These are phyloP conservation scores for Cudoniella acicularis DNA, from an alignment of 495 filamentous ascomycete species.

Conservation along the genomic window DNA sequence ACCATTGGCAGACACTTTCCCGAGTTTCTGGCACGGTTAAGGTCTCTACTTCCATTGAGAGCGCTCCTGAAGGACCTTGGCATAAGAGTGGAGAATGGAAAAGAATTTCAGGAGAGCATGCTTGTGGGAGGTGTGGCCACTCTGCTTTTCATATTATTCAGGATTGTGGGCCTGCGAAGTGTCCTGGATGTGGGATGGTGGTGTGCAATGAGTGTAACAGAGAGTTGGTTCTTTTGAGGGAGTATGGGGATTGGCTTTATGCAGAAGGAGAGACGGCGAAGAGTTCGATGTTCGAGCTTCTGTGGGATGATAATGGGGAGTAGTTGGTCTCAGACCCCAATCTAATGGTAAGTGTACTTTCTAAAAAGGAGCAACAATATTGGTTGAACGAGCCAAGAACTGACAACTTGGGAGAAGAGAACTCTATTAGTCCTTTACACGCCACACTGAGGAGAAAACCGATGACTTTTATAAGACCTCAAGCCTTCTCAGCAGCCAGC, in stretches of 20 bases:
- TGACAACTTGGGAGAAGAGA: no score
- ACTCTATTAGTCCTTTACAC: no score
- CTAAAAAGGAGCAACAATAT: no score
- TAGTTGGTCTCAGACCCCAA: no score
- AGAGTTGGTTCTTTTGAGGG: slow-evolving; percentile 13
- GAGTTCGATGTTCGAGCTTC: neutral
- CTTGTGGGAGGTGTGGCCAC: slow-evolving; percentile 16
- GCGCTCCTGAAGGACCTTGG: slow-evolving; percentile 15
- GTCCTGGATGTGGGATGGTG: slow-evolving; percentile 13
- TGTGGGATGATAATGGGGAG: no score
- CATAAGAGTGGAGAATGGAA: slow-evolving; percentile 16
- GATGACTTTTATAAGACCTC: no score
- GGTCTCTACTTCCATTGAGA: neutral
- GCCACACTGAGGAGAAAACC: no score
- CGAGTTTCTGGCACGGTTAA: slow-evolving; percentile 3
- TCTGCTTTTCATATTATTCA: slow-evolving; percentile 16
- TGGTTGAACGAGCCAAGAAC: no score
- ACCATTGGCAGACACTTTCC: slow-evolving; percentile 15
- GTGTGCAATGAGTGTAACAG: slow-evolving; percentile 17
- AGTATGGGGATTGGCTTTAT: slow-evolving; percentile 15
- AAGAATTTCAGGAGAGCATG: slow-evolving; percentile 13
- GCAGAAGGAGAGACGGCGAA: neutral
- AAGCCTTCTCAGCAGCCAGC: slow-evolving; percentile 34
- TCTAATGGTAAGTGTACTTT: no score
- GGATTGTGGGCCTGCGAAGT: slow-evolving; percentile 16